Evolutionary conservation across 495 filamentous ascomycete genomes (phyloP), one percentile per base, ranked within the genome.

Genomic region (Annulohypoxylon bovei): DNA sequence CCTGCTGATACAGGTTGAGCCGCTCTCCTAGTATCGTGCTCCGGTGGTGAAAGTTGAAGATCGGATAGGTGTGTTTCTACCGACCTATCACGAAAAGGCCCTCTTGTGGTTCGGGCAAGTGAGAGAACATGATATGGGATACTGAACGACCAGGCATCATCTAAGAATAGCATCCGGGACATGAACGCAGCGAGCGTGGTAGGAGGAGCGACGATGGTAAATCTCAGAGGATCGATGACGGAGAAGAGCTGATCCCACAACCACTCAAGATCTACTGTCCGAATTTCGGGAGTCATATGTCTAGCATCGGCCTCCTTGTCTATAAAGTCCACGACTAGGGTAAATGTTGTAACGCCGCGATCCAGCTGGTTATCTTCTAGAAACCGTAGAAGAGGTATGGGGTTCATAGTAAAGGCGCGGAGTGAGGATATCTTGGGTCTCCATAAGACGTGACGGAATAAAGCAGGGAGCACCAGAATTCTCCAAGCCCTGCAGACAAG

Each of bases 211-310:
- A 86, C 70, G 47, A 86, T 70, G 30, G 79, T 82, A 46, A 85
- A 70, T 20, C 77, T 74, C 16, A 75, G 44, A 4, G 80, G 83
- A 58, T 85, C 79, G 56, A 83, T 74, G 9, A 79, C 27, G 7
- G 68, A 65, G 52, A 86, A 83, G 6, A 86, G 25, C 40, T 73
- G 49, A 18, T 76, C 61, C 84, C 84, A 86, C n/a, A 85, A n/a
- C 78, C 77, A 84, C 52, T 73, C 73, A 1, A 73, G 66, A 27
- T 75, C 73, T 20, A 69, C 70, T 9, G 70, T 35, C 5, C 65
- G 55, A 55, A 73, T 76, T 39, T 64, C 70, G n/a, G 67, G 67
- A 23, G 64, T 66, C 14, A 76, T 23, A 6, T 71, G 73, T 22
- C 62, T 49, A 6, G 66, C 66, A 12, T 55, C 60, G 6, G 76